Evolutionary conservation across 805 yeast genomes (phyloP), one percentile per base, ranked within the genome.

Genomic region (Ogataea thermomethanolica): DNA sequence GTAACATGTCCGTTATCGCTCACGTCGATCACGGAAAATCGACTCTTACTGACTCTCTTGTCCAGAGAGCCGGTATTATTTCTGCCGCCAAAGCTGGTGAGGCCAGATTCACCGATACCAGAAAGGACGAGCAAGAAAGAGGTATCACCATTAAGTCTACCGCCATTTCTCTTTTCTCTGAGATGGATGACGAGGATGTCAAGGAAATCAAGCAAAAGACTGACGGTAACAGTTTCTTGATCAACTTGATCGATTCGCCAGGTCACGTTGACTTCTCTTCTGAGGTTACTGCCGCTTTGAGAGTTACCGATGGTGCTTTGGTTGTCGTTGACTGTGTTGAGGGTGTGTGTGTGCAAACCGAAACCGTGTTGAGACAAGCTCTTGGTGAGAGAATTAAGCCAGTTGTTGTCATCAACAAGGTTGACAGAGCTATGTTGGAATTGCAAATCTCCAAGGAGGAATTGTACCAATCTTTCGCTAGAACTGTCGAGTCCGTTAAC

Each of bases 221-320:
- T 54, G 84, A 69, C 14, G 98, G 98, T 73, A 85, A 78, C 83
- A 81, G 83, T 70, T 91, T 91, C 83, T 84, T 91, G 77, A 82
- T 91, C 61, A 91, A 91, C 88, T 81, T 91, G 82, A 91, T 91
- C 64, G 99, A 91, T 74, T 93, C 99, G 61, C 99, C 99, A 76
- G 99, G 99, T 86, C 99, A 91, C 97, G 98, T 91, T 81, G 99
- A 91, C 78, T 91, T 91, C 90, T 89, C 97, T 53, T 93, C 98
- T 59, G 99, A 91, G 77, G 99, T 91, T 66, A 93, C 98, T 67
- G 98, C 98, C 63, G 99, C 99, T 74, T 84, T 91, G 68, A 90
- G 99, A 79, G 98, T 91, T 65, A 93, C 98, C 60, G 99, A 91
- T 70, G 99, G 99, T 89, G 98, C 99, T 69, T 81, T 91, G 68